Evolutionary conservation across 139 green algal genomes (phyloP).

Genomic region (Chlorella sp.): DNA sequence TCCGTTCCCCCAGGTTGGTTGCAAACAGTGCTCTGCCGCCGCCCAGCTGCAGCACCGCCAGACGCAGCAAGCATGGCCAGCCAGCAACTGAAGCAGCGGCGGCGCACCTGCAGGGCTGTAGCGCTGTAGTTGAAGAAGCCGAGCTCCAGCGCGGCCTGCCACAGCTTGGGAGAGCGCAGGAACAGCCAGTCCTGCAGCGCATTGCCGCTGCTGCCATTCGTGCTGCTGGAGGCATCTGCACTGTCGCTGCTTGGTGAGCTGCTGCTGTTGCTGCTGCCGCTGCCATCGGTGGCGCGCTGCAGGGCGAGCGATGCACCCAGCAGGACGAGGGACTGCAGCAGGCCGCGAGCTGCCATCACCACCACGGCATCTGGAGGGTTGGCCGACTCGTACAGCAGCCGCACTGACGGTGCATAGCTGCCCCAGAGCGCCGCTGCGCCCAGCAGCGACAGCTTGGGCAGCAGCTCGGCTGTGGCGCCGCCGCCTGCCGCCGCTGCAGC

Average conservation of each 20-base stretch:
- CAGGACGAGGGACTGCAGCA: slow-evolving; percentile 28
- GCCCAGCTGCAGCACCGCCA: neutral
- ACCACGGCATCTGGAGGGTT: slow-evolving; percentile 8
- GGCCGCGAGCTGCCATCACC: slow-evolving; percentile 19
- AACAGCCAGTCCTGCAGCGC: neutral
- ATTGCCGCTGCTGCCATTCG: neutral
- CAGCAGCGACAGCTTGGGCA: no score
- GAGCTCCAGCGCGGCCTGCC: slow-evolving; percentile 32
- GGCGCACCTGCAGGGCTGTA: slow-evolving; percentile 13
- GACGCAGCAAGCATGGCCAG: neutral
- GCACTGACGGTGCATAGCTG: slow-evolving; percentile 32
- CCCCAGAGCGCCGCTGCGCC: slow-evolving; percentile 24
- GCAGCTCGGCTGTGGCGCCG: no score
- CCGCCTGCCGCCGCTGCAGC: no score
- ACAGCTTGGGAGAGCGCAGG: slow-evolving; percentile 5
- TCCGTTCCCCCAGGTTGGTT: no score
- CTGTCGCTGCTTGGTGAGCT: neutral
- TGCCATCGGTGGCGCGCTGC: neutral
- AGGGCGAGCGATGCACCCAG: neutral
- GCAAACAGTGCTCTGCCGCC: no score
- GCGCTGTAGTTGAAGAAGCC: slow-evolving; percentile 24
- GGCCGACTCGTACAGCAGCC: slow-evolving; percentile 19
- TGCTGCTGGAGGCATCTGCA: neutral
- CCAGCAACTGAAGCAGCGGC: neutral
- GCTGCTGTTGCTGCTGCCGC: neutral